Conservation (phyloP, 345 rosid species). For the Bruguiera parviflora region DNA sequence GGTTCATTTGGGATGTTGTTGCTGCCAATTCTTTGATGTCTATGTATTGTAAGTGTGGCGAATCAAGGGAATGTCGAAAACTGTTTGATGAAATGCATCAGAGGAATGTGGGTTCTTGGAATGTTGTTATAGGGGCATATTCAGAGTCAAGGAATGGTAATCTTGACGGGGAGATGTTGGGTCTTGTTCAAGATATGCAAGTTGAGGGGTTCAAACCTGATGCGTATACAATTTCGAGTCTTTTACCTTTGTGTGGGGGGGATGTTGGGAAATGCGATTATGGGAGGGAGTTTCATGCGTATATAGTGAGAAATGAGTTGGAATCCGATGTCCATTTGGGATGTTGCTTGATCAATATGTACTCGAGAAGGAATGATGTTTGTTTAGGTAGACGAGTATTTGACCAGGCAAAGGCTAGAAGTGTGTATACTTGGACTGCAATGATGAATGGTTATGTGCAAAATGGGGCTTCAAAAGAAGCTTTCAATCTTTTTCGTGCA, state of each 20-base stretch:
- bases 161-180: background rate
- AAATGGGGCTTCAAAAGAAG: conserved; percentile 44
- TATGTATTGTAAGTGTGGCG: conserved; percentile 48
- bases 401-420: conserved; percentile 39
- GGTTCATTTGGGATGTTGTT: conserved; percentile 38
- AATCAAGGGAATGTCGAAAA: conserved; percentile 23
- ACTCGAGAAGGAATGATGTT: conserved; percentile 35
- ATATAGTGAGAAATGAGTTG: conserved; percentile 39
- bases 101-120: conserved; percentile 16
- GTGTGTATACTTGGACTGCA: conserved; percentile 62
- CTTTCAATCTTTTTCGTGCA: conserved; percentile 45
- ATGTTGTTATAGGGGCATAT: conserved; percentile 10
- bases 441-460: conserved; percentile 56
- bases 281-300: conserved; percentile 67
- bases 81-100: conserved; percentile 36
- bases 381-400: conserved; percentile 37
- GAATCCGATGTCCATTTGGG: conserved; percentile 43
- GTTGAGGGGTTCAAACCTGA: conserved; percentile 46
- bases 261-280: conserved; percentile 19
- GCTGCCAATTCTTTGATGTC: conserved; percentile 60
- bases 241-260: conserved; percentile 42
- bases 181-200: conserved; percentile 9
- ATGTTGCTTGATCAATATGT: conserved; percentile 65
- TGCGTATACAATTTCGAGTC: conserved; percentile 52
- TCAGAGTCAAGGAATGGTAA: conserved; percentile 7